Base-by-base conservation (phyloP, 2,329 filamentous ascomycete species). In the Pseudogymnoascus sp. region DNA sequence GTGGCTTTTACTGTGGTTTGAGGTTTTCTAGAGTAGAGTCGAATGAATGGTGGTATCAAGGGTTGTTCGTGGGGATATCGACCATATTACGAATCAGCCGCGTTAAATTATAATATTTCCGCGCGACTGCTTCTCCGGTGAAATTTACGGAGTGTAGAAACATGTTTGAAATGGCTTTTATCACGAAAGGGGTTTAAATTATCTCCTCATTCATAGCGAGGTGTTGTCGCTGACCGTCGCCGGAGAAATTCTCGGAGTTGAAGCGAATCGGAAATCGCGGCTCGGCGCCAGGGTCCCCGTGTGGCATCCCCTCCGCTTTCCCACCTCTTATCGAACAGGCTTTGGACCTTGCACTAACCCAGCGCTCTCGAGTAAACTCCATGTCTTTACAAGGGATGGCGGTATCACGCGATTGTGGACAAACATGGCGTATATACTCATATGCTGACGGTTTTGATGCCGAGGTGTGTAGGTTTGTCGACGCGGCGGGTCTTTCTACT, bases 381-480 rank as follows among this genome's bases (percentile, higher is more conserved):
- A 17, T 31, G 26, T 31, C 9, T 31, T 53, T 53, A 2, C 46
- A 53, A 53, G 46, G 46, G 15, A 53, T 53, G n/a, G 23, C 2
- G 3, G 46, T 53, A 53, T 53, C 46, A 31, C 61, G 38, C 40
- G 29, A 44, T 23, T 42, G 17, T 38, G 61, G 26, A 44, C 61
- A 29, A 60, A 26, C 23, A 69, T 70, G 68, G 60, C 62, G 29
- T 68, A 70, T 46, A 67, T 70, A 7, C 68, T 31, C 15, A 53
- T 31, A 7, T 17, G 23, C 13, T 31, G 9, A 9, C 21, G 21
- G 13, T 46, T 46, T 46, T 46, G 21, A 11, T 46, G 15, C 46
- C 46, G 46, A 53, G 23, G 46, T 31, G 46, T 53, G 23, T 31
- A 11, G 15, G 15, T 53, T 53, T 21, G 23, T 53, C 26, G 46